phyloP scores from a whole-genome alignment of 164 flowering plant species.

The Aristolochia fimbriata region DNA sequence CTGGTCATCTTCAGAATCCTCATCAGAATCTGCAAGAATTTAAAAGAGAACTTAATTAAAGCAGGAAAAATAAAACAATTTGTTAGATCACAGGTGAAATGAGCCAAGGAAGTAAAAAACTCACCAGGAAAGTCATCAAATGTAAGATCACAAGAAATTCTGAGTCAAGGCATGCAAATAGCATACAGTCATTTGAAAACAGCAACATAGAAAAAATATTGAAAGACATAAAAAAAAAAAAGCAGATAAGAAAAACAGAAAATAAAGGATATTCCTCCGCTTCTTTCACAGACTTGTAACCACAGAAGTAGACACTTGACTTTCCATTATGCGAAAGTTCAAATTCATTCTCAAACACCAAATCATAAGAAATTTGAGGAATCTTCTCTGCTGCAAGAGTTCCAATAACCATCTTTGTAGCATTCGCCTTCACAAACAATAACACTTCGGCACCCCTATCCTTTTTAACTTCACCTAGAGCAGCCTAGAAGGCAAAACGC shows the following conservation, averaged over 20 bases:
- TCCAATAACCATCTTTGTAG: conserved; percentile 48
- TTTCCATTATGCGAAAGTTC: conserved; percentile 82
- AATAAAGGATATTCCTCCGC: conserved; percentile 37
- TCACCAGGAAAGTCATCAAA: no score
- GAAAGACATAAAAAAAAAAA: no score
- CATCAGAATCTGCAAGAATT: conserved; percentile 20
- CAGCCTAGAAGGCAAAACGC: conserved; percentile 28
- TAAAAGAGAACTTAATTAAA: background rate
- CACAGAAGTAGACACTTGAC: conserved; percentile 52
- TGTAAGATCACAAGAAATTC: no score
- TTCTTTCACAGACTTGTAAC: conserved; percentile 26
- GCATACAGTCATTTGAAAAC: no score
- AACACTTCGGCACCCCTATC: conserved; percentile 34
- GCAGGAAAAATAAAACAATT: background rate
- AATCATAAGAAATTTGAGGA: conserved; percentile 45
- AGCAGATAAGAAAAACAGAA: no score
- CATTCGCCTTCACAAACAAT: conserved; percentile 35
- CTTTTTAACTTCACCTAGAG: conserved; percentile 60
- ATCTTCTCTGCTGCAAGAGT: conserved; percentile 36
- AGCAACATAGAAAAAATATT: no score
- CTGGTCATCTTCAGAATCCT: conserved; percentile 14
- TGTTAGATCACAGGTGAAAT: background rate
- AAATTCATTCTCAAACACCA: conserved; percentile 69
- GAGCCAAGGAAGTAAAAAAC: background rate
- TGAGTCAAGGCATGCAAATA: no score